Evolutionary conservation across 2,329 filamentous ascomycete genomes (phyloP), one percentile per base, ranked within the genome.

Genomic region (Xylaria sp.): DNA sequence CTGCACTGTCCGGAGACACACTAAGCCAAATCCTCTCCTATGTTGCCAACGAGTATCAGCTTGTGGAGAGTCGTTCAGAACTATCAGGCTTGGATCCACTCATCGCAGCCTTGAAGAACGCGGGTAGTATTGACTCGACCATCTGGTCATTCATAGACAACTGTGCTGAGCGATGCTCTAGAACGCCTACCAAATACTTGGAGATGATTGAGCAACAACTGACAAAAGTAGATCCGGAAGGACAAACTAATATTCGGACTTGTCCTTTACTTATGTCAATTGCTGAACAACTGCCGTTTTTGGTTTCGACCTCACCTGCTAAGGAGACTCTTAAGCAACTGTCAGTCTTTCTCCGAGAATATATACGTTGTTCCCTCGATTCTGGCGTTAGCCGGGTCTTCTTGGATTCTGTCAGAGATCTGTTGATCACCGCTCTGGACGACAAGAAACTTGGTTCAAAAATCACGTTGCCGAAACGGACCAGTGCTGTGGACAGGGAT

Each of bases 111-210:
- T 73, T 86, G 5, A 80, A 76, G 76, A 82, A 69, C 3, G 54
- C 78, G 13, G 72, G 70, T 48, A 71, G 70, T 18, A 71, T 80
- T 28, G 78, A 78, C 71, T 48, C 71, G 10, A 67, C 75, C 5
- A 75, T 94, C 0, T 92, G 92, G 81, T 79, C 84, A 0, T 97
- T 96, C 76, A 79, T 98, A 31, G 94, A 98, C 76, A 94, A 97
- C 71, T 97, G 93, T 79, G 85, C 93, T 62, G 89, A 89, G 37
- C 89, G 94, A 28, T 92, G 93, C 73, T 90, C 90, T 18, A 90
- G 83, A 2, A 91, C 91, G 28, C 92, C 94, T 0, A 91, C 97
- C 76, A 97, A 94, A 77, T 95, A 97, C 76, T 89, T 96, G 34
- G 92, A 96, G 69, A 83, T 89, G 76, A 80, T 93, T 68, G 78